Conservation (phyloP, 176 grass and related monocot species). For the Tillandsia leiboldiana region DNA sequence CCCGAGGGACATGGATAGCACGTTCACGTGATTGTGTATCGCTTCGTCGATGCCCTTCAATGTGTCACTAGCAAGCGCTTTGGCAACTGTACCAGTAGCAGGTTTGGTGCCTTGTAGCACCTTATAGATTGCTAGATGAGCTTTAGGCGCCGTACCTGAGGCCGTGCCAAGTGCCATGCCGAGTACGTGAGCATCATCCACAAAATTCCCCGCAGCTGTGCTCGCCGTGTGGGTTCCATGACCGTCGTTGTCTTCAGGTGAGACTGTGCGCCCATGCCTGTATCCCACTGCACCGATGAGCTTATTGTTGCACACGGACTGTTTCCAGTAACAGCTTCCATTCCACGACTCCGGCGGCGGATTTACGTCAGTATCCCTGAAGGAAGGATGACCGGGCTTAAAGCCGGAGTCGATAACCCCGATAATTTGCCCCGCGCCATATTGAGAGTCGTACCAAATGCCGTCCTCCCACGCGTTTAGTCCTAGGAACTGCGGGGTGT, state of each 20-base stretch:
- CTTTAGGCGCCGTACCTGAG: slow-evolving; percentile 48
- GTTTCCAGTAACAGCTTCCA: slow-evolving; percentile 50
- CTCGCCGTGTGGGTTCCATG: slow-evolving; percentile 59
- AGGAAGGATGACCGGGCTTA: slow-evolving; percentile 54
- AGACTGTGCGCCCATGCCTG: slow-evolving; percentile 9
- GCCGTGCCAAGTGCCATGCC: slow-evolving; percentile 40
- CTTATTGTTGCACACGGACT: slow-evolving; percentile 64
- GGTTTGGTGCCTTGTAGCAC: not conserved
- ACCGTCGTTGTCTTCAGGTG: slow-evolving; percentile 19
- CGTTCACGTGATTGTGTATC: slow-evolving; percentile 60
- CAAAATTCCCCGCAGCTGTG: slow-evolving; percentile 48
- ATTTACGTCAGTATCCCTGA: slow-evolving; percentile 37
- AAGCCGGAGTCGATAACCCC: slow-evolving; percentile 62
- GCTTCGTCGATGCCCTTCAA: slow-evolving; percentile 64
- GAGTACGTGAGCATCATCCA: slow-evolving; percentile 28
- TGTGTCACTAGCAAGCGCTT: slow-evolving; percentile 18
- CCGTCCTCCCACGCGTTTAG: slow-evolving; percentile 9
- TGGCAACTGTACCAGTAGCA: too few species aligned
- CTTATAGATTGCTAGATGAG: slow-evolving; percentile 31
- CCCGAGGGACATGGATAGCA: slow-evolving; percentile 68
- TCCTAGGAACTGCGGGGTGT: slow-evolving; percentile 61
- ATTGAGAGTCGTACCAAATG: slow-evolving; percentile 31
- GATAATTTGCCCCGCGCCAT: slow-evolving; percentile 68
- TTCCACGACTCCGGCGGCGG: slow-evolving; percentile 55
- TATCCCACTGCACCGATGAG: slow-evolving; percentile 43